Percentiles rank a stretch among this genome's conserved stretches.
phyloP scores from a whole-genome alignment of 1,284 basidiomycete species.

The Xerocomus nothofagi region DNA sequence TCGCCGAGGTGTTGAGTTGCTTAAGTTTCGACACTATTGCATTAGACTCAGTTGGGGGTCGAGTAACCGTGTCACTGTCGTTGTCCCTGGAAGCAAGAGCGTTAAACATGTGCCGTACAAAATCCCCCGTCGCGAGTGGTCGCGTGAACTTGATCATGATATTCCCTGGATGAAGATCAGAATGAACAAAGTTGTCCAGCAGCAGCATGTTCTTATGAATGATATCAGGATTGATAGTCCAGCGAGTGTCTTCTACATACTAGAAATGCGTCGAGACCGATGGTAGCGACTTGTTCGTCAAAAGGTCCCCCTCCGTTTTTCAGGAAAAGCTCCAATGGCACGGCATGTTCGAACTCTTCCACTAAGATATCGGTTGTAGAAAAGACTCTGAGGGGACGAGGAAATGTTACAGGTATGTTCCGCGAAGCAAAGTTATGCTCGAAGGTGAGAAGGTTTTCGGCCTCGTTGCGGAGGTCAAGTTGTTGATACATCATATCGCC shows the following conservation, averaged over 20 bases:
- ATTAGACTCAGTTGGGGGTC: constrained; percentile 51
- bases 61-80: constrained; percentile 38
- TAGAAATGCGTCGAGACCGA: constrained; percentile 94
- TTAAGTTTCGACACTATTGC: constrained; percentile 71
- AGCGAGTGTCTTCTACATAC: constrained; percentile 45
- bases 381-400: constrained; percentile 80
- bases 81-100: constrained; percentile 36
- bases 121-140: constrained; percentile 62
- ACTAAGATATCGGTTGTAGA: constrained; percentile 82
- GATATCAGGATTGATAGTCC: constrained; percentile 10
- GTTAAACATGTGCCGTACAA: constrained; percentile 56
- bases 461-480: constrained; percentile 89
- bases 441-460: constrained; percentile 84
- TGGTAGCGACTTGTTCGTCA: constrained; percentile 87
- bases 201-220: constrained; percentile 88
- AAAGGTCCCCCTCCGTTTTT: constrained; percentile 89
- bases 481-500: constrained; percentile 98
- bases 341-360: constrained; percentile 92
- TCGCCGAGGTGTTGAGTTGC: constrained; percentile 53
- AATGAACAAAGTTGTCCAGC: constrained; percentile 97
- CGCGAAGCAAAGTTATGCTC: constrained; percentile 83
- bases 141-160: constrained; percentile 97
- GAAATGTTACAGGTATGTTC: constrained; percentile 86
- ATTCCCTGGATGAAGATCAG: constrained; percentile 93
- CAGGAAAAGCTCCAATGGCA: constrained; percentile 89